Evolutionary conservation across 2,329 filamentous ascomycete genomes (phyloP).

Genomic region (Bipolaris sorokiniana): DNA sequence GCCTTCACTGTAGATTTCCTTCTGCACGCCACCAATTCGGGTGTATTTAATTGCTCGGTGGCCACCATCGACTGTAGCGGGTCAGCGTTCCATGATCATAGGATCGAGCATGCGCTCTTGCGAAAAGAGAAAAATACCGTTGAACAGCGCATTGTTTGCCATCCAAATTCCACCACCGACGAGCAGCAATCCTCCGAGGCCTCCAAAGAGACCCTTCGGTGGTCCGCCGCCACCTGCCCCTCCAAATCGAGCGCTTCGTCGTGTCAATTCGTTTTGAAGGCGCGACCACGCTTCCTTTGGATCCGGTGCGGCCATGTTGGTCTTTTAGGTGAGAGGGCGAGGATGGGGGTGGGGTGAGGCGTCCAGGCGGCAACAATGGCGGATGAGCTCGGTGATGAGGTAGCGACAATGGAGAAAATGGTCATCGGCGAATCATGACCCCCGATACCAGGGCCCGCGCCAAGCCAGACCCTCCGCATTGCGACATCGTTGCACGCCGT

Average conservation of each 20-base stretch:
- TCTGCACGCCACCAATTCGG: slow-evolving; percentile 87
- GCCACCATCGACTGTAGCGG: slow-evolving; percentile 81
- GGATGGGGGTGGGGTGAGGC: slow-evolving; percentile 41
- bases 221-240: slow-evolving; percentile 55
- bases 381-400: slow-evolving; percentile 36
- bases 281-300: slow-evolving; percentile 71
- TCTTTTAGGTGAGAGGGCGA: slow-evolving; percentile 33
- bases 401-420: slow-evolving; percentile 37
- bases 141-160: slow-evolving; percentile 70
- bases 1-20: slow-evolving; percentile 97
- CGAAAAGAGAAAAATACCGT: slow-evolving; percentile 57
- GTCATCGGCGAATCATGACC: slow-evolving; percentile 35
- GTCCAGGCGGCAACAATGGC: slow-evolving; percentile 32
- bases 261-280: slow-evolving; percentile 65
- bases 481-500: slow-evolving; percentile 6
- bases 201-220: slow-evolving; percentile 62
- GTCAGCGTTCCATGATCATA: slow-evolving; percentile 24
- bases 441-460: slow-evolving; percentile 24
- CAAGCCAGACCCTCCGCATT: slow-evolving; percentile 24
- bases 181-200: slow-evolving; percentile 60
- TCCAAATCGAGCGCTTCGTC: slow-evolving; percentile 54
- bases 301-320: slow-evolving; percentile 53
- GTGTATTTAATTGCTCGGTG: slow-evolving; percentile 99
- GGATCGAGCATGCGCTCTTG: neutral
- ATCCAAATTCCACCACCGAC: slow-evolving; percentile 62